Evolutionary conservation across 805 yeast genomes (phyloP).

Genomic region (Lipomyces sp.): DNA sequence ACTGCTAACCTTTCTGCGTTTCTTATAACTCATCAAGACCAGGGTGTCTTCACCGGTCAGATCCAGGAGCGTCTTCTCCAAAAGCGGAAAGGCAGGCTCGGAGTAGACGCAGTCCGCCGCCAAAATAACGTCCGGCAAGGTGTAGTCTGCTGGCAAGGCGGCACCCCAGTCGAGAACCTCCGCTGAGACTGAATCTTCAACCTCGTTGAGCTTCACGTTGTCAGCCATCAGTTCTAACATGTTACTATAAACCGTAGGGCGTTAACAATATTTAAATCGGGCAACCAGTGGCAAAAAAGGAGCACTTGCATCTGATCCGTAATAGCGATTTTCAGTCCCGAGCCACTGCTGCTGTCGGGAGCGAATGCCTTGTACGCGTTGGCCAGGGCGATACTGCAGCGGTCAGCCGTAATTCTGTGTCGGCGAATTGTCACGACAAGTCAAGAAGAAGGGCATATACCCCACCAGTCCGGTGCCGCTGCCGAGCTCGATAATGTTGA

Average conservation of each 20-base stretch:
- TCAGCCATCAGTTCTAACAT: slow-evolving; percentile 48
- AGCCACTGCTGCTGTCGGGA: slow-evolving; percentile 20
- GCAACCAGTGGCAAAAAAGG: not conserved
- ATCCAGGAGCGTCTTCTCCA: slow-evolving; percentile 50
- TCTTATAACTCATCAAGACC: slow-evolving; percentile 52
- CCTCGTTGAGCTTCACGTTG: slow-evolving; percentile 45
- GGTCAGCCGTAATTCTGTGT: not conserved
- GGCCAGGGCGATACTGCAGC: slow-evolving; percentile 36
- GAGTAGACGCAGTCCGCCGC: slow-evolving; percentile 63
- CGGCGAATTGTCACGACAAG: not conserved
- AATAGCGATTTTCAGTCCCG: slow-evolving; percentile 42
- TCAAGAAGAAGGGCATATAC: slow-evolving; percentile 15
- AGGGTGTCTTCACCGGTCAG: slow-evolving; percentile 42
- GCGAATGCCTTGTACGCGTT: slow-evolving; percentile 24
- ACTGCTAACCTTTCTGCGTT: slow-evolving; percentile 45
- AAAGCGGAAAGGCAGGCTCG: slow-evolving; percentile 52
- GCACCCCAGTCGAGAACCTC: slow-evolving; percentile 49
- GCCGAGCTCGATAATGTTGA: slow-evolving; percentile 50
- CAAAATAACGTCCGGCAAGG: slow-evolving; percentile 44
- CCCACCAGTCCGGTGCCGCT: slow-evolving; percentile 61
- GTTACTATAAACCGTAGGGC: slow-evolving; percentile 33
- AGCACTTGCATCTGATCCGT: slow-evolving; percentile 47
- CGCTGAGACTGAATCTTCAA: slow-evolving; percentile 42
- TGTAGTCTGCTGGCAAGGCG: slow-evolving; percentile 40
- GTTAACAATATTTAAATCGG: not conserved